Base-by-base conservation (phyloP, 2,329 filamentous ascomycete genomes). In the Stagonosporopsis rhizophila region DNA sequence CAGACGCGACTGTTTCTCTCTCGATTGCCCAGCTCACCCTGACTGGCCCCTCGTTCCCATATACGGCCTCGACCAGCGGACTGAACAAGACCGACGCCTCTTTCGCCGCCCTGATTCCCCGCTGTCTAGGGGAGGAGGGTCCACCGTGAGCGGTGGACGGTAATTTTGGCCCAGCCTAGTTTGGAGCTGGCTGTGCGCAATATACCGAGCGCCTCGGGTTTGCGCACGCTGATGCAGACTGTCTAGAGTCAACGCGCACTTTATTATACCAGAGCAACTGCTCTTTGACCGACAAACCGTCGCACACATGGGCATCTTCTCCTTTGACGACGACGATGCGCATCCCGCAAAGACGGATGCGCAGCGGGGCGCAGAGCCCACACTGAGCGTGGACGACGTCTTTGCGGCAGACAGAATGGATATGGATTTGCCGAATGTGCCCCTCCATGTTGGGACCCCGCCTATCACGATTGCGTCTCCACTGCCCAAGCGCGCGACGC, bases 81-180 rank as follows among this genome's bases (percentile, higher is more conserved):
- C 67, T 76, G 60, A 75, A 71, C 56, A 73, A 71, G 66, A 76
- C 71, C 45, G 78, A 81, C 64, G 78, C 79, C 22, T 80, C 77
- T 62, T 82, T 81, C 66, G 79, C 76, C n/a, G 71, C 74, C 44
- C 71, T 81, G 72, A 68, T 80, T 56, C 80, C 44, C 34, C 6
- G 80, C 77, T 74, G 66, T 69, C 64, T 81, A 81, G 74, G 77
- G 68, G 79, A 75, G 70, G 70, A 66, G 62, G 74, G 80, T 82
- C 81, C 81, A 79, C 79, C 80, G 78, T 82, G 78, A 82, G 63
- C 65, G 80, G 80, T 80, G 81, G 81, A 81, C 80, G 79, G 80
- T 81, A 81, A 77, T 69, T 65, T 68, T 60, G 60, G 64, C 53
- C 49, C 47, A 38, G 47, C 49, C 44, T 52, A 63, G 55, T 49